Evolutionary conservation across 2,329 filamentous ascomycete species (phyloP), one percentile per base, ranked within the genome.

Genomic region (Ceratocystis cubensis): DNA sequence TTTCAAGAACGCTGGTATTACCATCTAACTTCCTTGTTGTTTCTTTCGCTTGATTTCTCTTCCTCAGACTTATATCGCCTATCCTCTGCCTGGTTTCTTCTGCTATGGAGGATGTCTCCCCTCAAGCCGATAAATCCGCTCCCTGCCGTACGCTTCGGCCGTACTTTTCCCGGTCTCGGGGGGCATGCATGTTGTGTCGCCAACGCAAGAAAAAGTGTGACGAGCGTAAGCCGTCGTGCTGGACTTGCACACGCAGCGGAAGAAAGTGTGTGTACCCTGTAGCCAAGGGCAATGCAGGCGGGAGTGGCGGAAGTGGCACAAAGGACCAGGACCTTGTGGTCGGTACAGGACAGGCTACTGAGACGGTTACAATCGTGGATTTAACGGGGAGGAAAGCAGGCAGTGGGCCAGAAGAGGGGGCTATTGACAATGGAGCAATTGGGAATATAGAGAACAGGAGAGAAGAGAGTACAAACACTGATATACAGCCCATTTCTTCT

Each of bases 201-300:
- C 73, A 73, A 57, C 71, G 73, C 25, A 75, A 75, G 68, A 75
- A 75, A 69, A 74, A 72, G 46, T 75, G 73, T 65, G 73, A 75
- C 64, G 69, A 72, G 13, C 71, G 72, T 8, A 73, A 67, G 20
- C 73, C 73, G 5, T 74, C 66, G 41, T 68, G 66, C 61, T 68
- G 66, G 66, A 63, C 66, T 10, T 68, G 66, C 48, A 65, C 64
- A n/a, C 66, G 66, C 13, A 68, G 66, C 30, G 66, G 66, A 13
- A 46, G 64, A 28, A 59, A 65, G 33, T 68, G 66, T 56, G 59
- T 68, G 20, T 68, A 68, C 37, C 66, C 66, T 5, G 37, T 59
- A 4, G 64, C 33, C 13, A 68, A 64, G 59, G 20, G 57, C 61
- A 15, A 62, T 56, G 37, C 2, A 17, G 46, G n/a, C 30, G 15